Base-by-base conservation (phyloP, 441 rosid species). In the Aquilaria agallochum region DNA sequence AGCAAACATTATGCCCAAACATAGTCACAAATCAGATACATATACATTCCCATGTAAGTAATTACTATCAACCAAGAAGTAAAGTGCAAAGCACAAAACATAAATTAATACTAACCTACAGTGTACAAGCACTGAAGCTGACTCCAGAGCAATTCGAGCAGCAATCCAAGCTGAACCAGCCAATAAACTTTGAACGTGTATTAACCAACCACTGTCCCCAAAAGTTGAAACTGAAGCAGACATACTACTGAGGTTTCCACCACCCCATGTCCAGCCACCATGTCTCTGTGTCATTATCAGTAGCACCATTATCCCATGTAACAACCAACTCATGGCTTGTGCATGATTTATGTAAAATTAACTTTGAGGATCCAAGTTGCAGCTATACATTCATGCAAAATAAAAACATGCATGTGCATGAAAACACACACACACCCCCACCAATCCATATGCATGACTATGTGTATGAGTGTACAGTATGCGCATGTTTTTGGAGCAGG, bases 121-220 rank as follows among this genome's bases (percentile, higher is more conserved):
- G 72, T 95, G 99, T 58, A 92, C 97, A 73, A 95, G 98, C 65
- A 95, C 96, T 5, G 99, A 88, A 58, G 99, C 97, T 53, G 96
- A 86, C 73, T 95, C 99, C 77, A 90, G 44, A 66, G 83, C 96
- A 78, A 95, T 83, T 48, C 87, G 98, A 52, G 96, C 99, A 68
- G 94, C 96, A 70, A 95, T 95, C 98, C 99, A 95, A 67, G 96
- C 97, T 58, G 94, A 89, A 72, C 99, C 98, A 77, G 99, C 98
- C 81, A 95, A 82, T 71, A 95, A 79, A 75, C 83, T 90, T 76
- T 95, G 99, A 59, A 95, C 83, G 78, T 95, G 99, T 76, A 79
- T 88, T 74, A 95, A 80, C 99, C 99, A 95, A 75, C 97, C 97
- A 78, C 94, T 90, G 54, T 95, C 98, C 65, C 99, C 99, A 27